Conservation (phyloP, 2,329 filamentous ascomycete species). For the Diaporthe humulicola region DNA sequence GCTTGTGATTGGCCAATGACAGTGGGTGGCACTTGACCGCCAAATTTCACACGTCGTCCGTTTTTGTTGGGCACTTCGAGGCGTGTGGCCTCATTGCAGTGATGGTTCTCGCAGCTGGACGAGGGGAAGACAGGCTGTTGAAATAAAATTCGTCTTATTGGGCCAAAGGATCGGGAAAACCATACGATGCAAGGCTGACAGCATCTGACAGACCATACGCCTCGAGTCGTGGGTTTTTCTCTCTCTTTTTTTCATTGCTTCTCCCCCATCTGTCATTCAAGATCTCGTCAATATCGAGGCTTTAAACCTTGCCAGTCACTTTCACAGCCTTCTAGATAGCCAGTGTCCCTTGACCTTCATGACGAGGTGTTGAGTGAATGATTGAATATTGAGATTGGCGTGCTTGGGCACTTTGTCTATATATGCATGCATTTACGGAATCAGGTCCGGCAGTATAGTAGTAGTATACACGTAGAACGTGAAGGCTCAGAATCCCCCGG, state of each 20-base stretch:
- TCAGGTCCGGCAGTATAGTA: neutral
- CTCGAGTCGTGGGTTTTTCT: neutral
- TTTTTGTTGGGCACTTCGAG: conserved; percentile 26
- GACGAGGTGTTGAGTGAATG: neutral
- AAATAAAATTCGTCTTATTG: conserved; percentile 13
- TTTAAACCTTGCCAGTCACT: neutral
- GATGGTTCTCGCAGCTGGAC: neutral
- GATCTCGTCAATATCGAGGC: neutral
- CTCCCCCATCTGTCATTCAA: neutral
- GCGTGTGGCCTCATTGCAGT: conserved; percentile 35
- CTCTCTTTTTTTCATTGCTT: neutral
- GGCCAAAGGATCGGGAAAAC: neutral
- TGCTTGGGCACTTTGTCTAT: conserved; percentile 14
- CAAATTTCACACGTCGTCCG: conserved; percentile 40
- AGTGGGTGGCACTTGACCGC: conserved; percentile 32
- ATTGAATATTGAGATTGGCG: neutral
- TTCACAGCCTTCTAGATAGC: neutral
- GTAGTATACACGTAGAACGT: neutral
- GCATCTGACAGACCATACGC: neutral
- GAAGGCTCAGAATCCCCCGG: conserved; percentile 31
- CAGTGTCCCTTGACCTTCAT: neutral
- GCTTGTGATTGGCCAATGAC: conserved; percentile 40
- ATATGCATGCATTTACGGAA: neutral
- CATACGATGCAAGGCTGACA: conserved; percentile 1
- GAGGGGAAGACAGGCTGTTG: neutral